Base-by-base conservation (phyloP, 768 basidiomycete species). In the Cantharellus cinnabarinus region DNA sequence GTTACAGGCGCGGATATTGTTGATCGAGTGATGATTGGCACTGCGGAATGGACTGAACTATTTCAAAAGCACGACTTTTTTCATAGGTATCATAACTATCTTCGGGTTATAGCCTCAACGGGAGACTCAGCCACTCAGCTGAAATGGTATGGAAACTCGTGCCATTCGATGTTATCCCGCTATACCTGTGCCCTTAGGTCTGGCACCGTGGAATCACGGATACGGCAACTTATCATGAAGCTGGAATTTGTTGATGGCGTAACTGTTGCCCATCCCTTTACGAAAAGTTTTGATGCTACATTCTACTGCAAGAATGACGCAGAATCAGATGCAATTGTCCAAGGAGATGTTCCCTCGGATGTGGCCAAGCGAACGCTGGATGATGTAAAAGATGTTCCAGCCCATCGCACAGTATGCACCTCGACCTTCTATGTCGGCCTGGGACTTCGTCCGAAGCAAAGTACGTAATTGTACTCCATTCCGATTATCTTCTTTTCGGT, bases 341-440 rank as follows among this genome's bases (percentile, higher is more conserved):
- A 87, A 69, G 95, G 93, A 51, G 88, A 91, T 62, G 77, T 86
- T 20, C 81, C 84, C 20, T 81, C 83, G 50, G 76, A 76, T 34
- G 75, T 91, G 58, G 74, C 75, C 50, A 82, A 78, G 62, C 77
- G 90, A 52, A 85, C 80, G 63, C 80, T 80, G 65, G 81, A 85
- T 71, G 87, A 89, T 59, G 79, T 82, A 41, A 81, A 83, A 68
- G 81, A 76, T 64, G 81, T 82, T 65, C 81, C 85, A 62, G 85
- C 83, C 59, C 78, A 79, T 50, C 80, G 82, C 50, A 75, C 79
- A n/a, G 87, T 97, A 4, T 79, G 85, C 68, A 86, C 90, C n/a
- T 91, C 91, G n/a, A 89, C 87, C 1, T 98, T 95, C 71, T 99
- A 94, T 67, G 90, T 99, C 63, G 95, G 95, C 20, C 77, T 99